Percentiles rank a stretch among this genome's conserved stretches.
phyloP scores from a whole-genome alignment of 441 rosid species.

The Melastoma candidum region DNA sequence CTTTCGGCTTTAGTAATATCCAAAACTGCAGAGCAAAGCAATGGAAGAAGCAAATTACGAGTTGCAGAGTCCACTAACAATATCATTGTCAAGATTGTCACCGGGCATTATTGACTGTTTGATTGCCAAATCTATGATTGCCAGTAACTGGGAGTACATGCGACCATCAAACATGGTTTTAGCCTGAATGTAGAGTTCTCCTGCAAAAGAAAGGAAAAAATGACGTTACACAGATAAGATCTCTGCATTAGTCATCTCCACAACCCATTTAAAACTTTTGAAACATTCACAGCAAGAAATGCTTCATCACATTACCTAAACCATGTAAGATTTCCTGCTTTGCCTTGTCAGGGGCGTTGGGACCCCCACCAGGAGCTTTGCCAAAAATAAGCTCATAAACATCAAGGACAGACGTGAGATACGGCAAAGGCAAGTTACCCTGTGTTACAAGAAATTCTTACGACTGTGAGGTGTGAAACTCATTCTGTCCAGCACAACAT shows the following conservation, averaged over 20 bases:
- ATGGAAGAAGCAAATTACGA: slow-evolving; percentile 2
- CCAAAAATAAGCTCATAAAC: slow-evolving; percentile 78
- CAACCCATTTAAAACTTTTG: background rate
- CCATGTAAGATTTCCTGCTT: slow-evolving; percentile 92
- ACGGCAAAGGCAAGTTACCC: slow-evolving; percentile 82
- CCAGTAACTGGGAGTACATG: slow-evolving; percentile 76
- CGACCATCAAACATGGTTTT: slow-evolving; percentile 70
- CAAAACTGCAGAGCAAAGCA: too few species aligned
- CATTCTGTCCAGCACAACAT: background rate
- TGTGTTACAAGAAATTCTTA: slow-evolving; percentile 24
- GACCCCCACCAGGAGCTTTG: slow-evolving; percentile 52
- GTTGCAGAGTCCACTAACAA: slow-evolving; percentile 38
- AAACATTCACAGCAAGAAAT: background rate
- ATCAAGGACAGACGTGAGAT: slow-evolving; percentile 70
- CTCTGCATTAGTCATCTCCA: too few species aligned
- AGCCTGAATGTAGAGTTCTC: slow-evolving; percentile 85
- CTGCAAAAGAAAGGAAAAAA: slow-evolving; percentile 31
- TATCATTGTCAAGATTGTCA: slow-evolving; percentile 70
- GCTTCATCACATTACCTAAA: slow-evolving; percentile 50
- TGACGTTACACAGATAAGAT: slow-evolving; percentile 8
- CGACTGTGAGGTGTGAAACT: too few species aligned
- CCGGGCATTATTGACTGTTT: slow-evolving; percentile 43
- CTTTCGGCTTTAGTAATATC: too few species aligned
- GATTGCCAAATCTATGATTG: slow-evolving; percentile 57
- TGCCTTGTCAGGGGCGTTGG: slow-evolving; percentile 59